Percentiles rank a stretch among this genome's conserved stretches.
These are phyloP conservation scores for Abrus precatorius DNA, from an alignment of 306 rosid genomes.

Conservation along the genomic window DNA sequence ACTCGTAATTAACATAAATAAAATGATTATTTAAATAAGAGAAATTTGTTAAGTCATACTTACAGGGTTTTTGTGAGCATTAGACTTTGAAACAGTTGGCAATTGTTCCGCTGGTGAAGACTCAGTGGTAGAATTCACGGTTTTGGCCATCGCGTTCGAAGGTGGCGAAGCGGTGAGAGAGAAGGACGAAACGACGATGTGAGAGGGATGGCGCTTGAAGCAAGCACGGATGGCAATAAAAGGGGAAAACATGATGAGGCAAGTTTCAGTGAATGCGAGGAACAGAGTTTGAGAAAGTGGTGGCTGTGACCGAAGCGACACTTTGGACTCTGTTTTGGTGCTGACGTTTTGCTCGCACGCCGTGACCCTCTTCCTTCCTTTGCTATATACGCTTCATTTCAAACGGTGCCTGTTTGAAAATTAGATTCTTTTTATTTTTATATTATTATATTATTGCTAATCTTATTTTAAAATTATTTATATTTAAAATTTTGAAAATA, in stretches of 20 bases:
- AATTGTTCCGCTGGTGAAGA: background rate
- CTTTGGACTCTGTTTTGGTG: background rate
- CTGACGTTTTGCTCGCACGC: background rate
- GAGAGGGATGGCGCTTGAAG: background rate
- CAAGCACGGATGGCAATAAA: background rate
- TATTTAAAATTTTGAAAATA: no score
- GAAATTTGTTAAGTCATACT: no score
- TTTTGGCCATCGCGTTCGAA: background rate
- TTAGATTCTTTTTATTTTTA: no score
- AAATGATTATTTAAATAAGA: no score
- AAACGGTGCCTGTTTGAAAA: no score
- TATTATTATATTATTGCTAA: no score
- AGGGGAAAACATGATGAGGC: background rate
- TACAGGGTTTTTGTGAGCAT: no score
- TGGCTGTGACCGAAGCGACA: background rate
- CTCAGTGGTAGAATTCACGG: background rate
- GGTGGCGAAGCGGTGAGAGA: background rate
- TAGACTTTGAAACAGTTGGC: no score
- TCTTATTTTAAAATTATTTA: no score
- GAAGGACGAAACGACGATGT: background rate
- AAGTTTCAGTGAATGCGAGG: background rate
- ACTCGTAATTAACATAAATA: no score
- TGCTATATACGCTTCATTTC: no score
- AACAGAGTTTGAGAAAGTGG: conserved; percentile 19
- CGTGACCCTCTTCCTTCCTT: background rate